These are phyloP conservation scores for Colletotrichum truncatum DNA, from an alignment of 2,329 filamentous ascomycete genomes.

Conservation along the genomic window DNA sequence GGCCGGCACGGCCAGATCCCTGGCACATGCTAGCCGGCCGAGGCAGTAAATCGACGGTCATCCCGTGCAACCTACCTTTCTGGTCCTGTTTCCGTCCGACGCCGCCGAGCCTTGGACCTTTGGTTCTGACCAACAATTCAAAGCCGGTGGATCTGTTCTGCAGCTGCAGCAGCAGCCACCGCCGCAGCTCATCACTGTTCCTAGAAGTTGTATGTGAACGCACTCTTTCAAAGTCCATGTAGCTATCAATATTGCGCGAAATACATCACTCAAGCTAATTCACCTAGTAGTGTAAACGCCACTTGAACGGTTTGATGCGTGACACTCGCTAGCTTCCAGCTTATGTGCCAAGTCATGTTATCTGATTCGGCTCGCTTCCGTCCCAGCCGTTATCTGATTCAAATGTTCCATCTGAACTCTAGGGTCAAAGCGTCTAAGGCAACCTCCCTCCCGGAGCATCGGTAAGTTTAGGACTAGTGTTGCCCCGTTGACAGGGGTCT, in stretches of 20 bases:
- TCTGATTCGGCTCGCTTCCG: constrained; percentile 10
- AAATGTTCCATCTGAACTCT: not conserved
- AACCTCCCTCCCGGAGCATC: constrained; percentile 5
- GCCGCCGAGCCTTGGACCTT: not conserved
- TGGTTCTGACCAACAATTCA: not conserved
- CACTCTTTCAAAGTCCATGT: too few species aligned
- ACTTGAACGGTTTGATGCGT: not conserved
- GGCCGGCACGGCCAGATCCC: not conserved
- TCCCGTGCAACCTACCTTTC: not conserved
- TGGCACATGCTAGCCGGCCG: not conserved
- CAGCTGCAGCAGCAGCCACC: not conserved
- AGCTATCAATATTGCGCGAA: not conserved
- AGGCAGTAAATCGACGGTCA: not conserved
- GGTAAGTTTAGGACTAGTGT: constrained; percentile 10
- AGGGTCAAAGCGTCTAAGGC: not conserved
- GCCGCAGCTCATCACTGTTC: too few species aligned
- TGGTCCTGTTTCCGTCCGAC: not conserved
- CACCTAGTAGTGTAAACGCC: not conserved
- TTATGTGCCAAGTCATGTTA: constrained; percentile 16
- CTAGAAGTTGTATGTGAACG: too few species aligned
- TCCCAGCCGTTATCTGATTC: constrained; percentile 24
- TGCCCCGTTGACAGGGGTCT: not conserved
- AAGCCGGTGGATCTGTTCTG: not conserved
- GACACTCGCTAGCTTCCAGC: not conserved
- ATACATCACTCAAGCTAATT: not conserved